Evolutionary conservation across 805 yeast genomes (phyloP).

Genomic region (Wickerhamiella cacticola): DNA sequence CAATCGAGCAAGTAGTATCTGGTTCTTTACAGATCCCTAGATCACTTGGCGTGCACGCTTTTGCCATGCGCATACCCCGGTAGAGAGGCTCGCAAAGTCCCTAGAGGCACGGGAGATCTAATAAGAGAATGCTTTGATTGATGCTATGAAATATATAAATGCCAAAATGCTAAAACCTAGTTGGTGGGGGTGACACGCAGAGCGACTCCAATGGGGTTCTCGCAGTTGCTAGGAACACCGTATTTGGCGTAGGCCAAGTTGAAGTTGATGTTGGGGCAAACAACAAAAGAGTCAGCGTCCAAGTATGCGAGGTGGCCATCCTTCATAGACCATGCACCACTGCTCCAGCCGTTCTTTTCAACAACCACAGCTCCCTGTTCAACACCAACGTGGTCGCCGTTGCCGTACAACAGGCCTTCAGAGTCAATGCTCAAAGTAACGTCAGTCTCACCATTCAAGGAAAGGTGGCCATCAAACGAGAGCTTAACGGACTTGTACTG

Average conservation of each 20-base stretch:
- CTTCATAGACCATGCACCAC: not conserved
- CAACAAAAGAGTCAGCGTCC: not conserved
- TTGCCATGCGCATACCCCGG: too few species aligned
- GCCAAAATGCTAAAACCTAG: too few species aligned
- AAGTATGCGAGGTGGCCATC: not conserved
- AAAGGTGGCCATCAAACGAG: not conserved
- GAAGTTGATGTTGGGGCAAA: constrained; percentile 8
- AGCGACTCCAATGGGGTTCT: not conserved
- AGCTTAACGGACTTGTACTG: constrained; percentile 2
- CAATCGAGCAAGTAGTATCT: too few species aligned
- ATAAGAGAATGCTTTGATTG: too few species aligned
- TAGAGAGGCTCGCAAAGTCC: too few species aligned
- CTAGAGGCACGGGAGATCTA: too few species aligned
- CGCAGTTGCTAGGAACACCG: constrained; percentile 1
- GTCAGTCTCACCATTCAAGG: constrained; percentile 7
- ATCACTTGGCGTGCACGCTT: too few species aligned
- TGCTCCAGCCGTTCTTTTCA: not conserved
- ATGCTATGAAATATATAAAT: too few species aligned
- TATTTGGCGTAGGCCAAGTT: not conserved
- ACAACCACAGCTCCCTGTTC: not conserved
- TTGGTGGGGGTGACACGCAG: not conserved
- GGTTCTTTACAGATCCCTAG: too few species aligned
- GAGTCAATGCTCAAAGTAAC: not conserved
- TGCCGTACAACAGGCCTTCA: not conserved
- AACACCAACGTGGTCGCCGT: not conserved